These are phyloP conservation scores for Monosporascus sp. DNA, from an alignment of 2,329 filamentous ascomycete species.

Conservation along the genomic window DNA sequence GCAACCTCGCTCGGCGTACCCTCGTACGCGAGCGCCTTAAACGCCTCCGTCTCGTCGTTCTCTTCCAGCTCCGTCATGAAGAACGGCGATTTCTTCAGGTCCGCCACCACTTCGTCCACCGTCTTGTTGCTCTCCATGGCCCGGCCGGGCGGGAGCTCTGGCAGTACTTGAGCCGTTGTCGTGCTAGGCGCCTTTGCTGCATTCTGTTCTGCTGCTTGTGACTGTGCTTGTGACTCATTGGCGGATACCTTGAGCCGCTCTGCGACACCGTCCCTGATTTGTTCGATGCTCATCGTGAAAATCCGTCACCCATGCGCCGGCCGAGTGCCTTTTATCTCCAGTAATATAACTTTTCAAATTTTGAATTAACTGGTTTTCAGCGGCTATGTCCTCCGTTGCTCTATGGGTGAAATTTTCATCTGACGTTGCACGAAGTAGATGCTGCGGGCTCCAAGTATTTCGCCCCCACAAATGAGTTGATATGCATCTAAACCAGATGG, in stretches of 20 bases:
- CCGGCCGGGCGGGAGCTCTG: constrained; percentile 42
- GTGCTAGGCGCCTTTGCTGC: constrained; percentile 4
- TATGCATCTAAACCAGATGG: constrained; percentile 5
- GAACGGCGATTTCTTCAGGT: constrained; percentile 63
- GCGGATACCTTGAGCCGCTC: constrained; percentile 32
- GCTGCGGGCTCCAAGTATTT: background rate
- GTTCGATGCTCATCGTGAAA: constrained; percentile 32
- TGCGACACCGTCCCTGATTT: constrained; percentile 34
- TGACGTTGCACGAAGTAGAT: background rate
- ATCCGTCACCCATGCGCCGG: background rate
- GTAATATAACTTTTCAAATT: background rate
- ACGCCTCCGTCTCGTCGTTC: constrained; percentile 77
- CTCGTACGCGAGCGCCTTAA: constrained; percentile 88
- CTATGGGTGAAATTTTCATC: background rate
- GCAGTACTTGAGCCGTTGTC: constrained; percentile 18
- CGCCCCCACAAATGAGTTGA: background rate
- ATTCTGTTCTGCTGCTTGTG: constrained; percentile 4
- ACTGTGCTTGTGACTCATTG: constrained; percentile 11
- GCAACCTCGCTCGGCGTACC: constrained; percentile 81
- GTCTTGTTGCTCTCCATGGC: constrained; percentile 39
- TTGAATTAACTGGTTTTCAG: background rate
- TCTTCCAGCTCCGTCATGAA: constrained; percentile 96
- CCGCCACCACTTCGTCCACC: constrained; percentile 50
- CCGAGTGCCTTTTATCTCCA: background rate
- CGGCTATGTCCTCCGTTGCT: background rate